Conservation (phyloP, 1,139 yeast genomes). For the Debaryomyces udenii region DNA sequence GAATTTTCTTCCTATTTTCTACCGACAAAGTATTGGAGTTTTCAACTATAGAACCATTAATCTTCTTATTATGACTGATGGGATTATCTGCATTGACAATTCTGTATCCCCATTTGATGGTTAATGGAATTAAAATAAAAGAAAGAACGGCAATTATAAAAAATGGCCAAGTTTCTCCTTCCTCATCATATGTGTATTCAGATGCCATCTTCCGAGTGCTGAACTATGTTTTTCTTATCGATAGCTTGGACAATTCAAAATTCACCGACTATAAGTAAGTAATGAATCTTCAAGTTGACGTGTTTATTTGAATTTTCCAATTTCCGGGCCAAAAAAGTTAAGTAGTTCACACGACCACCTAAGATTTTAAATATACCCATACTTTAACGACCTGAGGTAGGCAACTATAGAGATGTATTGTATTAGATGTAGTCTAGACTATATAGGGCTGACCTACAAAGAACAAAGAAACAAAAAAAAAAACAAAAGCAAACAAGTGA, state of each 20-base stretch:
- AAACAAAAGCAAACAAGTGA: background rate
- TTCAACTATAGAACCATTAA: constrained; percentile 38
- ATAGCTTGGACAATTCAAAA: constrained; percentile 6
- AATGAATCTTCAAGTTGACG: constrained; percentile 10
- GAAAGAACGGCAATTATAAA: constrained; percentile 74
- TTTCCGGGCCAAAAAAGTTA: background rate
- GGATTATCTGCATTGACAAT: constrained; percentile 28
- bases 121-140: constrained; percentile 67
- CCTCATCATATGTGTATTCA: constrained; percentile 81
- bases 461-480: constrained; percentile 2
- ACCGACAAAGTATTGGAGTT: constrained; percentile 36
- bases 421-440: constrained; percentile 3
- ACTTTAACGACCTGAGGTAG: background rate
- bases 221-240: constrained; percentile 1
- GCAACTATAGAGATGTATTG: background rate
- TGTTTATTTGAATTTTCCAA: constrained; percentile 11
- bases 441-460: constrained; percentile 2
- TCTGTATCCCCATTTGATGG: constrained; percentile 49
- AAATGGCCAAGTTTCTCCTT: constrained; percentile 95
- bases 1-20: constrained; percentile 45
- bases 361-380: background rate
- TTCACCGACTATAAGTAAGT: constrained; percentile 1
- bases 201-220: constrained; percentile 28
- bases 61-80: constrained; percentile 23
- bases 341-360: constrained; percentile 5